Evolutionary conservation across 192 early-diverging fungal genomes (phyloP).

Genomic region (Chytriomyces confervae): DNA sequence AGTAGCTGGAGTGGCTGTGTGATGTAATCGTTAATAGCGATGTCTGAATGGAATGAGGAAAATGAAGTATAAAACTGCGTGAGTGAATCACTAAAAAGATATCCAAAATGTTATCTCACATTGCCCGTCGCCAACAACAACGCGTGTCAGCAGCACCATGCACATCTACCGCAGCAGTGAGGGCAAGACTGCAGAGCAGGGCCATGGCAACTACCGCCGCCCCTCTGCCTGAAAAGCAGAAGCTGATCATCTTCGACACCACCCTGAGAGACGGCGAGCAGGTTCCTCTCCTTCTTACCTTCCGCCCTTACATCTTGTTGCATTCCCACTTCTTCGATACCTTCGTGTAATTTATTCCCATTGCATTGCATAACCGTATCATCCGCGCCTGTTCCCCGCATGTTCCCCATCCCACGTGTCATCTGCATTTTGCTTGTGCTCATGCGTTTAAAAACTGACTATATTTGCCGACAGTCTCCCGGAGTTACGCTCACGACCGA

Average conservation of each 20-base stretch:
- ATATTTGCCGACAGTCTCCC: constrained; percentile 71
- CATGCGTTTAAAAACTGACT: background rate
- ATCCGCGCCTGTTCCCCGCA: constrained; percentile 8
- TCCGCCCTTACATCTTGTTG: background rate
- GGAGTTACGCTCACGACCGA: constrained; percentile 90
- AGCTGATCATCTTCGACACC: constrained; percentile 94
- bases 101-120: too few species aligned
- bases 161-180: too few species aligned
- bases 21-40: too few species aligned
- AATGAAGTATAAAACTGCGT: too few species aligned
- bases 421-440: constrained; percentile 2
- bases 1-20: too few species aligned
- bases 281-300: constrained; percentile 46
- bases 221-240: constrained; percentile 57
- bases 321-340: background rate
- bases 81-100: too few species aligned
- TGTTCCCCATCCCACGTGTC: constrained; percentile 27
- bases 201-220: background rate
- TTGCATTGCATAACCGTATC: background rate
- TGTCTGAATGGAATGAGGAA: too few species aligned
- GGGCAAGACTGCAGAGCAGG: too few species aligned
- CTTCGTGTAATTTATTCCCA: background rate
- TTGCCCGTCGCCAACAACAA: too few species aligned
- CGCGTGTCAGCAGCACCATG: too few species aligned
- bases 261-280: constrained; percentile 97